Base-by-base conservation (phyloP, 176 grass and related monocot genomes). In the Rhynchospora tenuis region DNA sequence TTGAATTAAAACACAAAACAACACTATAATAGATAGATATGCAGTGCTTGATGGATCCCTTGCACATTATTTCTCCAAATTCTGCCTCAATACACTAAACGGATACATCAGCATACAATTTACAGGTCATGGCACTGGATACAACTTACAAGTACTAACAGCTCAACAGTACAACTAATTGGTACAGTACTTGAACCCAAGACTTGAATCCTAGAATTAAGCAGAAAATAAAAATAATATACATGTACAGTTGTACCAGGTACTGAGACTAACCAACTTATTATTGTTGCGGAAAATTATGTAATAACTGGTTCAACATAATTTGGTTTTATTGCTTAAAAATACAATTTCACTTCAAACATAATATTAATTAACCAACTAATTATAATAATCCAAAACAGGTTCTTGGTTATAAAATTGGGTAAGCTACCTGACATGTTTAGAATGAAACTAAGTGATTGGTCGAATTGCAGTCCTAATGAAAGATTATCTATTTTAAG, bases 341-440 rank as follows among this genome's bases (percentile, higher is more conserved):
- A 51, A 51, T 51, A 51, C 48, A 51, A 17, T 0, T 38, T 4
- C 33, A 38, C 33, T 38, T 38, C 33, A 38, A 38, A 38, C 33
- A 38, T 38, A 33, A 33, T 33, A 38, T 38, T 38, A 38, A 38
- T 38, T 3, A 38, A 38, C 33, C 33, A 38, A 38, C 33, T 38
- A 38, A 2, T 38, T 38, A 38, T 2, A 38, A 38, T 38, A 38
- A 38, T 38, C 33, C 1, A 38, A 38, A 38, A 38, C 33, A 38
- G 33, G 33, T 38, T 38, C 33, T 52, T 22, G 38, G 20, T 43
- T 2, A 42, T 2, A 55, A 12, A 8, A 52, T 27, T 47, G n/a
- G 24, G 47, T 58, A 89, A 64, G 75, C 67, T 65, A 88, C 85
- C 85, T 88, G 81, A 58, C 6, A 9, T 52, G 81, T 9, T 19